These are phyloP conservation scores for Mucuna pruriens DNA, from an alignment of 306 rosid genomes.

Conservation along the genomic window DNA sequence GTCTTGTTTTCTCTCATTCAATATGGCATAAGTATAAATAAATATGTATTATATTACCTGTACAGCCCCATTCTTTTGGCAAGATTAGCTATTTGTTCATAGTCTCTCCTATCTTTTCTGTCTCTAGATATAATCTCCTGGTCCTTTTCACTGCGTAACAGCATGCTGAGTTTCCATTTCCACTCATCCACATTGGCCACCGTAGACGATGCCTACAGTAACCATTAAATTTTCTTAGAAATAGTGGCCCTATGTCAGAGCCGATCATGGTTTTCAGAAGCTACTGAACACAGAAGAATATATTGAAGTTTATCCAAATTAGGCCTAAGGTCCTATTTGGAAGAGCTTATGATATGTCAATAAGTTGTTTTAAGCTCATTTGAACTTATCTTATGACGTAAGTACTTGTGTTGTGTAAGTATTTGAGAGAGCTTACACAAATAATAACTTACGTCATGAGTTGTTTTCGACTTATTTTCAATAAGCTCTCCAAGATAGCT, in stretches of 20 bases:
- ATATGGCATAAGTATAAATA: neutral
- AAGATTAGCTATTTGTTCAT: conserved; percentile 91
- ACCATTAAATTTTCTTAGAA: conserved; percentile 35
- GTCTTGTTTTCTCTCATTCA: neutral
- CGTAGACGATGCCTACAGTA: conserved; percentile 80
- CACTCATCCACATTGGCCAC: conserved; percentile 97
- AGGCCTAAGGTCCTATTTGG: no score
- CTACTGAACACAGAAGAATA: neutral
- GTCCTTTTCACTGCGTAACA: conserved; percentile 79
- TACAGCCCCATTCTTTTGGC: conserved; percentile 93
- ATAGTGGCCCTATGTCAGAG: conserved; percentile 1
- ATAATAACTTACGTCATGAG: no score
- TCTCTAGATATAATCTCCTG: conserved; percentile 91
- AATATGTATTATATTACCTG: conserved; percentile 53
- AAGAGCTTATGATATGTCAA: no score
- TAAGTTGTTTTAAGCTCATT: no score
- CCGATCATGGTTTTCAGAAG: conserved; percentile 15
- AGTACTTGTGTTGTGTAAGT: no score
- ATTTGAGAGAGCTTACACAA: no score
- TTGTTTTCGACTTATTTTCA: no score
- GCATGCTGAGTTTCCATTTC: conserved; percentile 97
- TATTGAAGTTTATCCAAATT: neutral
- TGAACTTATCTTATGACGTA: no score
- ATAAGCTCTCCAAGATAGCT: no score
- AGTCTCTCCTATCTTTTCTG: conserved; percentile 90